Evolutionary conservation across 1,139 yeast species (phyloP).

Genomic region (Pichia sp.): DNA sequence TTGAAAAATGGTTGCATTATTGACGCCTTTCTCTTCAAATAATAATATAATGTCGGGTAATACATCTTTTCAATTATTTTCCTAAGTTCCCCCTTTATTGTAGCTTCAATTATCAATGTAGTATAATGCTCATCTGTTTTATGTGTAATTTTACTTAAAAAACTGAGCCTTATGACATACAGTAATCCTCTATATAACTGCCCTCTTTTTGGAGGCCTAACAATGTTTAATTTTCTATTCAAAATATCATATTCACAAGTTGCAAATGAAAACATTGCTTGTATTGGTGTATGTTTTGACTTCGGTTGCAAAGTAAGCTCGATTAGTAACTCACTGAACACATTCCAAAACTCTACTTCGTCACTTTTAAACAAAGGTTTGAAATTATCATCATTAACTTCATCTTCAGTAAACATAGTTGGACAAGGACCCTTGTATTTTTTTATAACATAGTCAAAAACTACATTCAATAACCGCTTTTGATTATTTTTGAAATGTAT

Average conservation of each 20-base stretch:
- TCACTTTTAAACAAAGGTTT: neutral
- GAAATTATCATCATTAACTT: neutral
- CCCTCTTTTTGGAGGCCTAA: constrained; percentile 4
- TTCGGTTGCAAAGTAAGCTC: constrained; percentile 6
- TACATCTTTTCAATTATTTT: constrained; percentile 10
- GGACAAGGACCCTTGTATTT: neutral
- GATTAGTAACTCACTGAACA: constrained; percentile 2
- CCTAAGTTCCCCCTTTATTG: constrained; percentile 5
- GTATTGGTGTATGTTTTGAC: constrained; percentile 6
- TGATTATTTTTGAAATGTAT: constrained; percentile 1
- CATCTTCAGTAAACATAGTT: neutral
- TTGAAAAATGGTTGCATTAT: constrained; percentile 10
- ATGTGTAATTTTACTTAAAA: constrained; percentile 3
- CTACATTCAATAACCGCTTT: neutral
- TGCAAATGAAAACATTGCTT: constrained; percentile 7
- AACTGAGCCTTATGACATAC: constrained; percentile 11
- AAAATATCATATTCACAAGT: constrained; percentile 4
- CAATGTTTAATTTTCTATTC: constrained; percentile 1
- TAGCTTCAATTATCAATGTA: constrained; percentile 1
- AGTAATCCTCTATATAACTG: constrained; percentile 6
- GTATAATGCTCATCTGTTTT: constrained; percentile 6
- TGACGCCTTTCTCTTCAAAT: constrained; percentile 1
- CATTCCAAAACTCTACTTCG: constrained; percentile 1
- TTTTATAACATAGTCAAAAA: neutral
- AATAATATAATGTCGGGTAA: constrained; percentile 11